Evolutionary conservation across 2,329 filamentous ascomycete species (phyloP).

Genomic region (Ustulina deusta): DNA sequence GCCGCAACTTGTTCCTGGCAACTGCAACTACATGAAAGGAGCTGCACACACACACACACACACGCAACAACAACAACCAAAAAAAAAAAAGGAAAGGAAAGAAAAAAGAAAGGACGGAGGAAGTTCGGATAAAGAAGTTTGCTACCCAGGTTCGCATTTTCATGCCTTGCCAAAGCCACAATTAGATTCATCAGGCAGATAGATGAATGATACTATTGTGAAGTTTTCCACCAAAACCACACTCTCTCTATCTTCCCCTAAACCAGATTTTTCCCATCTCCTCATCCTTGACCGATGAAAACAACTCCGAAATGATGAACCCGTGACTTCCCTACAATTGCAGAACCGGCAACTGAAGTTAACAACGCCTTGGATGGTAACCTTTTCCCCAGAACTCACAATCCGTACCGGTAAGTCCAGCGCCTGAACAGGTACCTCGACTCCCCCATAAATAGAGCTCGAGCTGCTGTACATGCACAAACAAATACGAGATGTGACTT

Average conservation of each 20-base stretch:
- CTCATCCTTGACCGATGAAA: background rate
- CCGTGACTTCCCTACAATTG: background rate
- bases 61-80: too few relatives aligned
- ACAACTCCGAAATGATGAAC: background rate
- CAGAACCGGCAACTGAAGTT: background rate
- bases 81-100: too few relatives aligned
- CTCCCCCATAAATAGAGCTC: background rate
- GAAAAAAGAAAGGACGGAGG: background rate
- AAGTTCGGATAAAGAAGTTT: background rate
- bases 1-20: background rate
- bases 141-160: background rate
- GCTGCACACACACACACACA: too few relatives aligned
- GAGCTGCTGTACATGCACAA: background rate
- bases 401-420: background rate
- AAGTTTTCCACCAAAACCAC: background rate
- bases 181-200: background rate
- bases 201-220: slow-evolving; percentile 4
- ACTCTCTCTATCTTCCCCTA: too few relatives aligned
- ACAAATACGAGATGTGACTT: background rate
- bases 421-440: background rate
- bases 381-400: background rate
- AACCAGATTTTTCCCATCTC: background rate
- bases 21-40: background rate
- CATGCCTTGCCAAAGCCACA: background rate
- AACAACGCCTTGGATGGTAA: background rate